A percentile compares a stretch with the other conserved stretches of the same genome.
Evolutionary conservation across 2,329 filamentous ascomycete species (phyloP).

Genomic region (Pyricularia sp.): DNA sequence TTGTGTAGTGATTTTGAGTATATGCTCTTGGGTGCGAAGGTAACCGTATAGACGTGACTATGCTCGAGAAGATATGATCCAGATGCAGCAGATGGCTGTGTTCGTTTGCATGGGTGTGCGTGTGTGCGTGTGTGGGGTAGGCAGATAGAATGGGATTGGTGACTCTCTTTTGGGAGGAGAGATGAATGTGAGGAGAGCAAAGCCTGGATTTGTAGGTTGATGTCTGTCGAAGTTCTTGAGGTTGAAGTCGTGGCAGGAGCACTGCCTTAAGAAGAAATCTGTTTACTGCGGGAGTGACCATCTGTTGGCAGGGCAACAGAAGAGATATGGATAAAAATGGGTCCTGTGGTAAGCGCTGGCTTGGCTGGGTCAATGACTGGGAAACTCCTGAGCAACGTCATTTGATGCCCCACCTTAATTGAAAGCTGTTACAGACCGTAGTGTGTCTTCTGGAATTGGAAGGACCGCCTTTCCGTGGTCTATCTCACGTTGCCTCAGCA

Average conservation of each 20-base stretch:
- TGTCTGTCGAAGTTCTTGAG: background rate
- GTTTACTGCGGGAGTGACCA: background rate
- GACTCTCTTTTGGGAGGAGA: background rate
- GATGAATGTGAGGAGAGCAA: background rate
- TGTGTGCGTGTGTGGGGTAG: background rate
- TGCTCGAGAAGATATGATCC: conserved; percentile 18
- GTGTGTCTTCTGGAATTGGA: background rate
- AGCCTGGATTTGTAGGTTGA: background rate
- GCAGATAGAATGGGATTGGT: background rate
- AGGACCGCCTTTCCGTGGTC: background rate
- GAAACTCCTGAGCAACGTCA: background rate
- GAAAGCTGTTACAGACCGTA: background rate
- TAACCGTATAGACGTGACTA: background rate
- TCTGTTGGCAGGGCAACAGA: conserved; percentile 12
- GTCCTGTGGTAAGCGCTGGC: background rate
- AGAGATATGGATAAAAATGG: conserved; percentile 2
- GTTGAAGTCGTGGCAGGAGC: background rate
- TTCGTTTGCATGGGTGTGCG: background rate
- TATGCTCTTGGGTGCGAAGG: background rate
- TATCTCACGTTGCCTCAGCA: background rate
- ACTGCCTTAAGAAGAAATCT: conserved; percentile 3
- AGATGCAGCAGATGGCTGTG: background rate
- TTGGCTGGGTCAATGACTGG: background rate
- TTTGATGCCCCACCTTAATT: background rate
- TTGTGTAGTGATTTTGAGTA: conserved; percentile 13